Percentiles rank a stretch among this genome's conserved stretches.
These are phyloP conservation scores for Penicillium frequentans DNA, from an alignment of 2,329 filamentous ascomycete genomes.

Conservation along the genomic window DNA sequence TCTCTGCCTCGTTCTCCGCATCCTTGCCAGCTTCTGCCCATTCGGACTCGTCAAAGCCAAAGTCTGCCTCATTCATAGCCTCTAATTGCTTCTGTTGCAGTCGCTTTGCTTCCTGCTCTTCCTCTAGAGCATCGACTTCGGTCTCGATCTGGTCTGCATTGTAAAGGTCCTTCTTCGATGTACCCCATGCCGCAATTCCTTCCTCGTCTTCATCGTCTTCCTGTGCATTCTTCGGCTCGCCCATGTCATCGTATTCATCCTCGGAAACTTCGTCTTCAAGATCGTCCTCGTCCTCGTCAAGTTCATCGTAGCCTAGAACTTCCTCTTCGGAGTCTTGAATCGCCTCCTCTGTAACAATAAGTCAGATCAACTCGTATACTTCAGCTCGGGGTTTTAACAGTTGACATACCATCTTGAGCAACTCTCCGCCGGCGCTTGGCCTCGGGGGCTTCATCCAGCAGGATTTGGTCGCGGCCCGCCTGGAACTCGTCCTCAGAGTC, in stretches of 20 bases:
- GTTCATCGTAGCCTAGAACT: constrained; percentile 54
- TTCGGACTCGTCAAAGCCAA: constrained; percentile 85
- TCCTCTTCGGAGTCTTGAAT: constrained; percentile 64
- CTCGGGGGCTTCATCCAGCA: constrained; percentile 77
- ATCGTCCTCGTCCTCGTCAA: constrained; percentile 47
- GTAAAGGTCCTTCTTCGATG: constrained; percentile 88
- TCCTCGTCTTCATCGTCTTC: constrained; percentile 49
- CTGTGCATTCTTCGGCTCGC: constrained; percentile 19
- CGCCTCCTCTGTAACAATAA: constrained; percentile 50
- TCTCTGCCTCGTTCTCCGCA: constrained; percentile 47
- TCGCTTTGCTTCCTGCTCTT: constrained; percentile 85
- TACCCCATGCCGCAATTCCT: constrained; percentile 75
- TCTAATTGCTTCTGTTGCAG: constrained; percentile 88
- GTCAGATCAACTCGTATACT: constrained; percentile 14
- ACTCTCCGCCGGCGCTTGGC: constrained; percentile 73
- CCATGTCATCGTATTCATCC: constrained; percentile 34
- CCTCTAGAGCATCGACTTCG: constrained; percentile 76
- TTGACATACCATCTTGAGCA: constrained; percentile 61
- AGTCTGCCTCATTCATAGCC: constrained; percentile 87
- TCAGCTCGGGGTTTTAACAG: not conserved
- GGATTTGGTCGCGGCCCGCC: constrained; percentile 78
- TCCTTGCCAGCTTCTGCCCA: constrained; percentile 65
- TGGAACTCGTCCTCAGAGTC: constrained; percentile 95
- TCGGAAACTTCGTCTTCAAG: constrained; percentile 46
- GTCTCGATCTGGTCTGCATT: constrained; percentile 76